Evolutionary conservation across 2,329 filamentous ascomycete species (phyloP), one percentile per base, ranked within the genome.

Genomic region (Colletotrichum ledebouriae): DNA sequence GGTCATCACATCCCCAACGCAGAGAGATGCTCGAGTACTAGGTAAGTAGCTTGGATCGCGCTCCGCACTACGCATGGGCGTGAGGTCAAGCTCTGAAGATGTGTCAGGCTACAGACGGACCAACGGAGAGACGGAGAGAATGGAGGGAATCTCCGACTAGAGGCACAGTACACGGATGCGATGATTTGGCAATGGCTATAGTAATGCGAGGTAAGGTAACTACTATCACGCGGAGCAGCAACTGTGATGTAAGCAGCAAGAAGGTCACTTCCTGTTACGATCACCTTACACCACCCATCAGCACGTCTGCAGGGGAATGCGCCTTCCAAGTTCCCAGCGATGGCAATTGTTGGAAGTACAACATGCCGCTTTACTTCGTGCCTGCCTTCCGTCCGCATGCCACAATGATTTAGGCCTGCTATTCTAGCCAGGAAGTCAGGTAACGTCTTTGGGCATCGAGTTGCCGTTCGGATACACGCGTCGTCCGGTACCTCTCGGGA

Each of bases 231-330:
- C 50, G 57, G 25, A 11, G 52, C 37, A 22, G 37, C 44, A n/a
- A 9, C 12, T 44, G 44, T 59, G 39, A 53, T 52, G 65, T 41
- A 59, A 64, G 46, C 20, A 29, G 44, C 20, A 10, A 20, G 53
- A 55, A 64, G 46, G 46, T 67, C 53, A 53, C 60, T 67, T 55
- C 60, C 60, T 65, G 29, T 59, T 59, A 46, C 41, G 39, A 64
- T 17, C 53, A n/a, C 20, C 59, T 41, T 57, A 33, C 65, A 65
- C 49, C 41, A 58, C 52, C 33, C 15, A 52, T 53, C 41, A 46
- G 60, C 22, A 42, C 41, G 55, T 22, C 47, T 55, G 60, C 65
- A 68, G 56, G 65, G 65, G 53, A 50, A 47, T 34, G 34, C 39
- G 15, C 12, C 25, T 34, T 17, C 34, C 55, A 56, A 55, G 33